Evolutionary conservation across 306 rosid genomes (phyloP).

Genomic region (Quercus rubra): DNA sequence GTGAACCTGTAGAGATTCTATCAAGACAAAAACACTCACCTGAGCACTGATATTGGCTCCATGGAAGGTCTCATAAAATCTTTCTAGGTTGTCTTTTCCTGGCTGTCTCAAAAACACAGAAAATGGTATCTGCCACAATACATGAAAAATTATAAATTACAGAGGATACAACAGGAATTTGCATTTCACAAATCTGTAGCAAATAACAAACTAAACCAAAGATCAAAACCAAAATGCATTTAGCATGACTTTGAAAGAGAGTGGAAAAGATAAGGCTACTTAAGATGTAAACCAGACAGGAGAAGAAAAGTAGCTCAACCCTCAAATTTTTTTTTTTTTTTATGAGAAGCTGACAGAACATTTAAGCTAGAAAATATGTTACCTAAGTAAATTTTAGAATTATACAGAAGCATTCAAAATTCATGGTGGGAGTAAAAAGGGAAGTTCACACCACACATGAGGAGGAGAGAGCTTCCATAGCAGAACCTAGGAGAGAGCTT

Average conservation of each 20-base stretch:
- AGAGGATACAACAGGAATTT: slow-evolving; percentile 3
- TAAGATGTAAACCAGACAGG: neutral
- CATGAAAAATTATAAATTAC: slow-evolving; percentile 8
- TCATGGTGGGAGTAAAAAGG: too few relatives aligned
- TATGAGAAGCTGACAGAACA: too few relatives aligned
- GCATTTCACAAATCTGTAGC: slow-evolving; percentile 5
- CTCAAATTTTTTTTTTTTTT: too few relatives aligned
- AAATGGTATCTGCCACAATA: slow-evolving; percentile 70
- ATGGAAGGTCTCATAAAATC: slow-evolving; percentile 85
- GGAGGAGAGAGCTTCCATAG: too few relatives aligned
- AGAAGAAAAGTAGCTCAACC: neutral
- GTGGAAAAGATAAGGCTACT: neutral
- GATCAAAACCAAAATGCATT: neutral
- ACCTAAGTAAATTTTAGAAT: too few relatives aligned
- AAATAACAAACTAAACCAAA: slow-evolving; percentile 2
- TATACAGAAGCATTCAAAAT: too few relatives aligned
- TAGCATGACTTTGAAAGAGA: neutral
- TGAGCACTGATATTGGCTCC: slow-evolving; percentile 80
- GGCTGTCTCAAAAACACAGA: slow-evolving; percentile 57
- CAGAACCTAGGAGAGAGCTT: too few relatives aligned
- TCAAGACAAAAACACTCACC: slow-evolving; percentile 41
- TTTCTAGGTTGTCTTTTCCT: slow-evolving; percentile 53
- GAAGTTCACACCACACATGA: too few relatives aligned
- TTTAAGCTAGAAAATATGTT: too few relatives aligned
- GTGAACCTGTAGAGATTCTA: neutral